Base-by-base conservation (phyloP, 192 early-diverging fungal genomes). In the Rhizoclosmatium globosum region DNA sequence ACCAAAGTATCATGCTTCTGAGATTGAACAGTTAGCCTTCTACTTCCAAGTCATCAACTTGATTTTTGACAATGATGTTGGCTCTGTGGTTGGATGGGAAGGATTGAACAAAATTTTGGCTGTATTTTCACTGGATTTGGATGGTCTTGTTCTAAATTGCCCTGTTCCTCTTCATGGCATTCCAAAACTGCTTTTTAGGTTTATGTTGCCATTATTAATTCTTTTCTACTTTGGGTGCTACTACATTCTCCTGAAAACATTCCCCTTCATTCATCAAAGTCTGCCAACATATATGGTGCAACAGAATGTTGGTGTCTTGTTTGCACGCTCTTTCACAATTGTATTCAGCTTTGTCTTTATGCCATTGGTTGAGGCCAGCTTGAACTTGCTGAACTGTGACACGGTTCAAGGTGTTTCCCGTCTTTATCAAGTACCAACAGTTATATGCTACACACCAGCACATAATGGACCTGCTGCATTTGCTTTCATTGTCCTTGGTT, bases 31-130 rank as follows among this genome's bases (percentile, higher is more conserved):
- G 17, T 17, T 53, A 13, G 50, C 50, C 50, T 53, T 53, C 17
- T 53, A 53, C 50, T 53, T 53, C 6, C 50, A 53, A 17, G 50
- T 74, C 17, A 74, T 64, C 44, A 72, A 79, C 44, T 48, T 73
- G 31, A 79, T 79, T 71, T 79, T 73, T 62, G 78, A 59, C 7
- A 43, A 19, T 6, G 31, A 72, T 44, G 31, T 79, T n/a, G 64
- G 64, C n/a, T 31, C 13, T 4, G 47, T 66, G 3, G 6, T 79
- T 47, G 45, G 53, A 1, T 66, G 23, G 31, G 38, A 38, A 11
- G 64, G 53, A 45, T 11, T 79, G 57, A 73, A 66, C 66, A 79
- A 39, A 13, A 62, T 79, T n/a, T 44, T 79, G 3, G 78, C 78
- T 9, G 13, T 79, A 2, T 11, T 58, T 45, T 64, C 70, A 13